Evolutionary conservation across 805 yeast genomes (phyloP), one percentile per base, ranked within the genome.

Genomic region (Wickerhamiella dianesei): DNA sequence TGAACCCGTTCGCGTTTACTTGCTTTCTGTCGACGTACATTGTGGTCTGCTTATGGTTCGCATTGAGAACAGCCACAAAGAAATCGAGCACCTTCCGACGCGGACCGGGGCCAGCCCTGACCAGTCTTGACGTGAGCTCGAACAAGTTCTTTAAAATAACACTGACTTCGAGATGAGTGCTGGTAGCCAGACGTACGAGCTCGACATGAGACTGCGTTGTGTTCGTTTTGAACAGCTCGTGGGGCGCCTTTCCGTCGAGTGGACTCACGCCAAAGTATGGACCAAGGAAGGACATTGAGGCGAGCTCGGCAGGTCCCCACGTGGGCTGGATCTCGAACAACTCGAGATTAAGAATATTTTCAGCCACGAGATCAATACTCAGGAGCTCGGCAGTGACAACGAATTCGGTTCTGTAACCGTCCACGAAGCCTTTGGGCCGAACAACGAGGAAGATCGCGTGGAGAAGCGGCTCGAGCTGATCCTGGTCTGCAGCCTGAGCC

Each of bases 11-110:
- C 5, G 84, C 71, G 1, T 94, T 79, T 44, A 83, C 66, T 48
- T 76, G 73, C 14, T 70, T 67, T 12, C 76, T 73, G 55, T 81
- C 79, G 2, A 88, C 81, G 60, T 84, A 94, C 52, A 54, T 55
- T 45, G 95, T 95, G 56, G 85, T 74, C 65, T 97, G 77, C 54
- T 85, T 72, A 63, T 87, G 96, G 60, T 88, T 87, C 44, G 75
- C 71, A 56, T 89, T 84, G n/a, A 85, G 74, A 37, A 86, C 71
- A 21, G 72, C 72, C 1, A 83, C 81, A 63, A 88, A 77, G 70
- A 80, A 87, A 43, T 70, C 64, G 54, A 92, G 64, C 44, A 88
- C 58, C 37, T 68, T 78, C 35, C 68, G 67, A 51, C 97, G 74
- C 0, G 95, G 74, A 12, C 67, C 65, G 0, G 73, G 65, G 3